Percentiles rank a stretch among this genome's conserved stretches.
phyloP scores from a whole-genome alignment of 2,329 filamentous ascomycete genomes.

The Lasiodiplodia gonubiensis region DNA sequence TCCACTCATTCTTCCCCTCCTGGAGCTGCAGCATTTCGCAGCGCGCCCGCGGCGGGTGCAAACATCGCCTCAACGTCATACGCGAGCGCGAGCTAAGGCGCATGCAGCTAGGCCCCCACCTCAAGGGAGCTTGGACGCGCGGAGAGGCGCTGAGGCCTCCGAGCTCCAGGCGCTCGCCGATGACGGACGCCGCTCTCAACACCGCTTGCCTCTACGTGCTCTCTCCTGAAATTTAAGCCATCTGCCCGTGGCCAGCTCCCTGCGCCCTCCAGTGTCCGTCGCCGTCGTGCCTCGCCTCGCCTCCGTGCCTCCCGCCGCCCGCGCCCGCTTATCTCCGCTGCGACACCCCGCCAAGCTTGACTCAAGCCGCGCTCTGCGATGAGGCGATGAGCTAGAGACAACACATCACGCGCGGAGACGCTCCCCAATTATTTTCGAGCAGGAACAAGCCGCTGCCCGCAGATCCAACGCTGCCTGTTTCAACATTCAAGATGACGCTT shows the following conservation, averaged over 20 bases:
- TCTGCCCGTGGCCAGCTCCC: not conserved
- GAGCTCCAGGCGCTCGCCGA: conserved; percentile 13
- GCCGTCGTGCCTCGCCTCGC: not conserved
- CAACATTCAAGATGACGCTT: conserved; percentile 22
- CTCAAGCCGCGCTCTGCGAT: conserved; percentile 26
- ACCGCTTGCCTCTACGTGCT: not conserved
- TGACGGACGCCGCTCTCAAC: conserved; percentile 18
- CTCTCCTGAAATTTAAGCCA: conserved; percentile 2
- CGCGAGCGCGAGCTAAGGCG: conserved; percentile 15
- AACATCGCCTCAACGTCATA: conserved; percentile 26
- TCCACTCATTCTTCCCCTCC: conserved; percentile 19
- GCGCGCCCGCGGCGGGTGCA: conserved; percentile 16
- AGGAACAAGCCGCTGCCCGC: not conserved
- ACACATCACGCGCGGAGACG: conserved; percentile 27
- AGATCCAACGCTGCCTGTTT: conserved; percentile 3
- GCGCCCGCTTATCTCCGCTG: conserved; percentile 24
- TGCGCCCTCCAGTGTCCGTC: not conserved
- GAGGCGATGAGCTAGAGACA: conserved; percentile 27
- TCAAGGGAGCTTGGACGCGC: conserved; percentile 20
- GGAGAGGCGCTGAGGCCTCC: conserved; percentile 1
- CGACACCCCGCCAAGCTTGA: conserved; percentile 29
- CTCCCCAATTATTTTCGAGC: conserved; percentile 2
- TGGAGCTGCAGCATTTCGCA: conserved; percentile 23
- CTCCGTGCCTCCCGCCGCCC: not conserved
- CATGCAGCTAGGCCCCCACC: conserved; percentile 22